phyloP scores from a whole-genome alignment of 1,284 basidiomycete genomes.

The Sparassis latifolia region DNA sequence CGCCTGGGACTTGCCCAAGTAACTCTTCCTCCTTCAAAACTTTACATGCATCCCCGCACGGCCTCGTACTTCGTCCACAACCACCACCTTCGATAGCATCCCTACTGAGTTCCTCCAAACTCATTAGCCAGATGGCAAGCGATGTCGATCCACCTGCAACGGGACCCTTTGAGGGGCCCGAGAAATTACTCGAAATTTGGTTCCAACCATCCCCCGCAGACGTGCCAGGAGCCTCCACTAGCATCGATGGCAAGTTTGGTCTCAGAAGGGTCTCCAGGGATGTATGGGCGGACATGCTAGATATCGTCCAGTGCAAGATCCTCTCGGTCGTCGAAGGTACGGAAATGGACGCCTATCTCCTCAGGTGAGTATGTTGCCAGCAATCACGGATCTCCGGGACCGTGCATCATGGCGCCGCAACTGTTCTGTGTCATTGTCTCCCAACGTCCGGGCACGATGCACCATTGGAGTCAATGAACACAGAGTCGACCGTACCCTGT shows the following conservation, averaged over 20 bases:
- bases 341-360: conserved; percentile 91
- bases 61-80: conserved; percentile 33
- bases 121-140: conserved; percentile 19
- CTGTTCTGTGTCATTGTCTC: too few relatives aligned
- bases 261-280: conserved; percentile 71
- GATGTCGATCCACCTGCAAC: conserved; percentile 32
- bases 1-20: not conserved
- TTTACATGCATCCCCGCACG: conserved; percentile 54
- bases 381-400: too few relatives aligned
- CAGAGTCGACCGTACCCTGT: too few relatives aligned
- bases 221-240: conserved; percentile 40
- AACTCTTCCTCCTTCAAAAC: conserved; percentile 4
- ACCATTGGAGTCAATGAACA: too few relatives aligned
- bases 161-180: conserved; percentile 80
- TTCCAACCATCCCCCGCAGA: conserved; percentile 75
- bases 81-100: conserved; percentile 52
- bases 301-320: conserved; percentile 96
- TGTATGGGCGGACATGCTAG: conserved; percentile 96
- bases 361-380: conserved; percentile 60
- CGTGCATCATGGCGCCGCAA: too few relatives aligned
- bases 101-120: conserved; percentile 9
- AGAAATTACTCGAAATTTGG: conserved; percentile 96
- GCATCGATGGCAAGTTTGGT: conserved; percentile 47
- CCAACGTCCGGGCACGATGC: too few relatives aligned
- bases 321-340: conserved; percentile 84